phyloP scores from a whole-genome alignment of 306 rosid genomes.

The Glycyrrhiza uralensis region DNA sequence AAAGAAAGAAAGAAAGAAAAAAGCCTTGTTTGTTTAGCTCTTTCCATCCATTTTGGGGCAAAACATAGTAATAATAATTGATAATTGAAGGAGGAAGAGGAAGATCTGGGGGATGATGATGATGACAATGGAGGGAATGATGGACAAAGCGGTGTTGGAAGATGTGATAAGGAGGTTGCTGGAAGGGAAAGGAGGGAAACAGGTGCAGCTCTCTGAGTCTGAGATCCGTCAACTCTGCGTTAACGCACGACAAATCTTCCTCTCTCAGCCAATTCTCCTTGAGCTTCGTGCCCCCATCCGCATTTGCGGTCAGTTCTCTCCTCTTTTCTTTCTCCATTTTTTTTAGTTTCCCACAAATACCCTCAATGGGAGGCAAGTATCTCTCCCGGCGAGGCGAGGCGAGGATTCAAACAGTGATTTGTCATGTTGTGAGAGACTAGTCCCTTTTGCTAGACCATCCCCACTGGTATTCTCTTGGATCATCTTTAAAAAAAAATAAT shows the following conservation, averaged over 20 bases:
- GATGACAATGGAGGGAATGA: conserved; percentile 85
- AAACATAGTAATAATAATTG: background rate
- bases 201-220: conserved; percentile 90
- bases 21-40: background rate
- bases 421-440: too few relatives aligned
- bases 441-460: too few relatives aligned
- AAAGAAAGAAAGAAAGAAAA: too few relatives aligned
- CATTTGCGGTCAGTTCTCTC: conserved; percentile 55
- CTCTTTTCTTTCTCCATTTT: background rate
- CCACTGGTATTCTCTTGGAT: too few relatives aligned
- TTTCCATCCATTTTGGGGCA: background rate
- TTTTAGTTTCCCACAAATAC: too few relatives aligned
- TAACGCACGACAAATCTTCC: conserved; percentile 89
- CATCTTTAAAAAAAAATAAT: too few relatives aligned
- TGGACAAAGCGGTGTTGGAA: conserved; percentile 67
- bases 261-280: conserved; percentile 83
- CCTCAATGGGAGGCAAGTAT: too few relatives aligned
- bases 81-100: background rate
- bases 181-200: conserved; percentile 85
- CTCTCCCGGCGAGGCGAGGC: too few relatives aligned
- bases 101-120: conserved; percentile 51
- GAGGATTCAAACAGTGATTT: too few relatives aligned
- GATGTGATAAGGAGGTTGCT: conserved; percentile 80
- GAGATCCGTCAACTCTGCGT: conserved; percentile 99
- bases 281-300: conserved; percentile 71